Base-by-base conservation (phyloP, 768 basidiomycete genomes). In the Leccinum uliginosum region DNA sequence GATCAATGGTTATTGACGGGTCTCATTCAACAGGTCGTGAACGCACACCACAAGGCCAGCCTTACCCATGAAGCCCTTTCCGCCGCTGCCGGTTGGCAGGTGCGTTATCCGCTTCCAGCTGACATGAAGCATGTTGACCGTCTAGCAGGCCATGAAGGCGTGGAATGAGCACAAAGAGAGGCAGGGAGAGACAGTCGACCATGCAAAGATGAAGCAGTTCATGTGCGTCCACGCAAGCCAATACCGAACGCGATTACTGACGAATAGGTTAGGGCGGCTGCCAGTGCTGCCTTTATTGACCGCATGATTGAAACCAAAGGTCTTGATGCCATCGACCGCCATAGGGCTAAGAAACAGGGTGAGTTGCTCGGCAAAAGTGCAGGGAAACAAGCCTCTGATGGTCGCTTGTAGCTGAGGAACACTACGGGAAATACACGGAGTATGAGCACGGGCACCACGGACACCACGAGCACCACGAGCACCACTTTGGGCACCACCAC, bases 61-160 rank as follows among this genome's bases (percentile, higher is more conserved):
- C 70, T 86, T 53, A 80, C 83, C 9, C 87, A 89, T 67, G 83
- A 89, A 71, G 67, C 88, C 44, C 77, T 89, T 59, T 83, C 84
- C 48, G 85, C 73, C 43, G 87, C 87, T 46, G 86, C 86, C 6
- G 70, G 83, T 27, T 89, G 78, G 70, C 84, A 83, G 77, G 85
- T 82, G 34, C 12, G 70, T 50, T 17, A 1, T 27, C 15, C 19
- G n/a, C 27, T 26, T 6, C 4, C 24, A 44, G n/a, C 14, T 32
- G 4, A 40, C 19, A 51, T 8, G 23, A 15, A 6, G n/a, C 19
- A 19, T 34, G 3, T 50, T 58, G 30, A 61, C 30, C 45, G 14
- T 43, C 29, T 29, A n/a, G 12, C 57, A 84, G 84, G 86, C 86
- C 55, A 78, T 78, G 48, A 87, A 85, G 67, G 79, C 82, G 2